A percentile compares a stretch with the other conserved stretches of the same genome.
Conservation (phyloP, 2,329 filamentous ascomycete genomes). For the Colletotrichum sansevieriae region DNA sequence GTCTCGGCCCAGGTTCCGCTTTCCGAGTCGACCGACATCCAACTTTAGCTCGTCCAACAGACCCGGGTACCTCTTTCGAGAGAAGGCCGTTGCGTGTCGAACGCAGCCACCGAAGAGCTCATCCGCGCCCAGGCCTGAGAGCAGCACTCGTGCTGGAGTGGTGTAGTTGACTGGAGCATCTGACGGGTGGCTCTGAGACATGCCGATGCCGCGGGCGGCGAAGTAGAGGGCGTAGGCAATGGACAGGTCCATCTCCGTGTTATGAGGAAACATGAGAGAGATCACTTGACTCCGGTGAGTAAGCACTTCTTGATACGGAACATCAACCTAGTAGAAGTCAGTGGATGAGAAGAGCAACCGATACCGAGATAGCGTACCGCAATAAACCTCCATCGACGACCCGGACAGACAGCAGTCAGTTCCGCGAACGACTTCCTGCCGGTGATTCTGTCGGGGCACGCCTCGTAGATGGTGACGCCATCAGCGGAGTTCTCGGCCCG, state of each 20-base stretch:
- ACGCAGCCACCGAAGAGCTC: conserved; percentile 96
- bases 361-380: conserved; percentile 60
- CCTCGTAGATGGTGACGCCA: conserved; percentile 72
- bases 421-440: conserved; percentile 86
- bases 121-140: conserved; percentile 95
- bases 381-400: conserved; percentile 85
- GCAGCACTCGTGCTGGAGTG: conserved; percentile 82
- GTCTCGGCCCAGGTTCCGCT: conserved; percentile 94
- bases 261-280: conserved; percentile 88
- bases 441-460: conserved; percentile 91
- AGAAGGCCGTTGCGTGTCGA: conserved; percentile 83
- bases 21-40: conserved; percentile 87
- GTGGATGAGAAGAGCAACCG: background rate
- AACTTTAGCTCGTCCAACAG: conserved; percentile 86
- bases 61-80: conserved; percentile 75
- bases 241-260: conserved; percentile 98
- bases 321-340: conserved; percentile 69
- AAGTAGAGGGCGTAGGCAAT: conserved; percentile 97
- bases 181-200: conserved; percentile 51
- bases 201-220: conserved; percentile 80
- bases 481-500: conserved; percentile 50
- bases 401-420: conserved; percentile 76
- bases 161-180: conserved; percentile 62
- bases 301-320: conserved; percentile 82
- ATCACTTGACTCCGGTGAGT: conserved; percentile 78